A percentile compares a stretch with the other conserved stretches of the same genome.
These are phyloP conservation scores for Rhodotorula sp. DNA, from an alignment of 1,284 basidiomycete genomes.

Conservation along the genomic window DNA sequence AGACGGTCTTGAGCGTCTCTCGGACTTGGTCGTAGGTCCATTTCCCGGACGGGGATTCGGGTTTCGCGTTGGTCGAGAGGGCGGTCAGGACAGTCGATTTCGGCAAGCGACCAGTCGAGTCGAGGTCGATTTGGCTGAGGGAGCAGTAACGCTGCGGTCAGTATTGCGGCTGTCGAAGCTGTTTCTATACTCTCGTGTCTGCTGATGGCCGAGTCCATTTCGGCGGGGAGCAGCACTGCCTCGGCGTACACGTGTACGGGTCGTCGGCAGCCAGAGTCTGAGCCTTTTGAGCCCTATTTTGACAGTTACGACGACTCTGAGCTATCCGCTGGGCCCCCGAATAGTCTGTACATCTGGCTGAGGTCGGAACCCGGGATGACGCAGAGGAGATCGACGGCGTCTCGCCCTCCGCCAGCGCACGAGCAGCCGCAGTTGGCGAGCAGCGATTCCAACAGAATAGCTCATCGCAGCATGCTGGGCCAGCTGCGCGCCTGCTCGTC, in stretches of 20 bases:
- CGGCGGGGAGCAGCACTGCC: too few species aligned
- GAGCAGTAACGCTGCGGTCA: neutral
- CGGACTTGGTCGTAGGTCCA: slow-evolving; percentile 81
- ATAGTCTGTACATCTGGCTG: too few species aligned
- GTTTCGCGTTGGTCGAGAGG: slow-evolving; percentile 48
- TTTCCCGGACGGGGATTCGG: slow-evolving; percentile 65
- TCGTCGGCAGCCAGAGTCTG: too few species aligned
- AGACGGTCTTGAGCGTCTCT: slow-evolving; percentile 87
- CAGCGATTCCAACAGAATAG: neutral
- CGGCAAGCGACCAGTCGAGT: slow-evolving; percentile 79
- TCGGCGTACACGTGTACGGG: too few species aligned
- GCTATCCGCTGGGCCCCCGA: too few species aligned
- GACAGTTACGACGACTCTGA: too few species aligned
- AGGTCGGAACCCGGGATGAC: too few species aligned
- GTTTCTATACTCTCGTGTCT: too few species aligned
- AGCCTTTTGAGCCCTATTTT: too few species aligned
- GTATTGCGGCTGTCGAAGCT: neutral
- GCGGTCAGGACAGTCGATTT: slow-evolving; percentile 75
- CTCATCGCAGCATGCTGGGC: neutral
- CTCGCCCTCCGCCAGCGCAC: neutral
- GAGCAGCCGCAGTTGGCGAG: too few species aligned
- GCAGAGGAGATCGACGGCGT: neutral
- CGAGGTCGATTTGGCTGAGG: slow-evolving; percentile 71
- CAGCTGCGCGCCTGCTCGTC: neutral
- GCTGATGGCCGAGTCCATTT: too few species aligned